A percentile compares a stretch with the other conserved stretches of the same genome.
These are phyloP conservation scores for Megacollybia platyphylla DNA, from an alignment of 1,284 basidiomycete genomes.

Conservation along the genomic window DNA sequence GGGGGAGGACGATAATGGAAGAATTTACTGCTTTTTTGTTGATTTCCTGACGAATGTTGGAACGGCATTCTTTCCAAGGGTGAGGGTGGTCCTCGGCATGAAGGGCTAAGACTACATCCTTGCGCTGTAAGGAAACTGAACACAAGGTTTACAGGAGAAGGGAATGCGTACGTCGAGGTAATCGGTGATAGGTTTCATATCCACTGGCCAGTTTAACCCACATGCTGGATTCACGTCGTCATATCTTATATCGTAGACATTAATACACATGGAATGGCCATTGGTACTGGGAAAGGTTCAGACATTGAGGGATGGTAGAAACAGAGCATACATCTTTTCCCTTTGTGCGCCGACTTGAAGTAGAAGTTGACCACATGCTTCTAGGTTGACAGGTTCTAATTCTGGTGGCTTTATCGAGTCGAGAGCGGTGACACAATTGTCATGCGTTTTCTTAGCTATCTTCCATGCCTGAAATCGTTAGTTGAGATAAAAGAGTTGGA, in stretches of 20 bases:
- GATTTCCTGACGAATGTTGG: slow-evolving; percentile 58
- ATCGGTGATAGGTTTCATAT: slow-evolving; percentile 62
- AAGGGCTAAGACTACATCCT: slow-evolving; percentile 72
- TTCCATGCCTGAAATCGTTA: slow-evolving; percentile 38
- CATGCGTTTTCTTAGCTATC: slow-evolving; percentile 46
- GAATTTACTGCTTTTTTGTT: slow-evolving; percentile 47
- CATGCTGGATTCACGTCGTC: slow-evolving; percentile 82
- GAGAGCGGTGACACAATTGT: slow-evolving; percentile 37
- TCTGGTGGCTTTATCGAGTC: slow-evolving; percentile 33
- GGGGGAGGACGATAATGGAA: slow-evolving; percentile 70
- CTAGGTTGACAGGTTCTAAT: slow-evolving; percentile 51
- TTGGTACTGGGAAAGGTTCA: slow-evolving; percentile 38
- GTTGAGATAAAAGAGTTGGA: slow-evolving; percentile 4
- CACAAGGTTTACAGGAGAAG: slow-evolving; percentile 2
- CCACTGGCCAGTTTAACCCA: slow-evolving; percentile 98
- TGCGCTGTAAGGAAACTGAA: slow-evolving; percentile 30
- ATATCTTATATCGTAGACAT: slow-evolving; percentile 90
- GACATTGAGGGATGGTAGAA: background rate
- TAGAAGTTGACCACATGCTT: slow-evolving; percentile 59
- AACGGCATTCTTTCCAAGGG: slow-evolving; percentile 84
- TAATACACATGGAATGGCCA: slow-evolving; percentile 71
- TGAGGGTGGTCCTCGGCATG: slow-evolving; percentile 74
- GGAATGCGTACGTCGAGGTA: slow-evolving; percentile 63
- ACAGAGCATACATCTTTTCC: slow-evolving; percentile 44
- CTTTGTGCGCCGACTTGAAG: slow-evolving; percentile 46